Evolutionary conservation across 768 basidiomycete species (phyloP).

Genomic region (Lyophyllum decastes): DNA sequence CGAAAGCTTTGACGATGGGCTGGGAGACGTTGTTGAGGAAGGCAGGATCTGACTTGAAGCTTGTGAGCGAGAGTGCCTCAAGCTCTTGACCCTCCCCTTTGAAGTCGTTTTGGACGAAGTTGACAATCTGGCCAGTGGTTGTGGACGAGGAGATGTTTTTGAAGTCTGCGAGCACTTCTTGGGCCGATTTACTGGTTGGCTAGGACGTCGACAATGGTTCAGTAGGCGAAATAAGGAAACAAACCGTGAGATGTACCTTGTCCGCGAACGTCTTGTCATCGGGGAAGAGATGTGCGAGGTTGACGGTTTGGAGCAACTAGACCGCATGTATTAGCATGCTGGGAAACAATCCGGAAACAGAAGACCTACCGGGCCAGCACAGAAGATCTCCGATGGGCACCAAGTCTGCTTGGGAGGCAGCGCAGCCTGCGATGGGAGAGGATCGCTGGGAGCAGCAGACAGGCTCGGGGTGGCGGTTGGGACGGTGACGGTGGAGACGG

Average conservation of each 20-base stretch:
- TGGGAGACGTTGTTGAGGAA: constrained; percentile 75
- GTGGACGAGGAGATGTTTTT: constrained; percentile 43
- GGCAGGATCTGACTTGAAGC: constrained; percentile 62
- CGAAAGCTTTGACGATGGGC: constrained; percentile 68
- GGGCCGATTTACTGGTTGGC: constrained; percentile 71
- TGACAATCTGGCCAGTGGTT: constrained; percentile 65
- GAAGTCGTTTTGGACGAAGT: constrained; percentile 77
- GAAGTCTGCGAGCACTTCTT: constrained; percentile 73
- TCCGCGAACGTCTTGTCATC: constrained; percentile 93
- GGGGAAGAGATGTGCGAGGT: constrained; percentile 69
- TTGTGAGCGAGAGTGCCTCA: constrained; percentile 55
- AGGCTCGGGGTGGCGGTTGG: constrained; percentile 69
- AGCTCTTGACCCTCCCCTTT: constrained; percentile 86
- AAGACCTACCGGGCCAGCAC: constrained; percentile 48
- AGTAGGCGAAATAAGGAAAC: background rate
- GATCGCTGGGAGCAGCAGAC: constrained; percentile 48
- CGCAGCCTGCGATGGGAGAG: constrained; percentile 65
- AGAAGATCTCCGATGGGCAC: constrained; percentile 79
- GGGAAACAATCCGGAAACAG: background rate
- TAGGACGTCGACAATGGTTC: constrained; percentile 28
- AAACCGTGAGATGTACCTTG: constrained; percentile 36
- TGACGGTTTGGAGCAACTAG: constrained; percentile 83
- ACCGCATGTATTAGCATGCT: constrained; percentile 5
- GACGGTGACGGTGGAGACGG: constrained; percentile 36
- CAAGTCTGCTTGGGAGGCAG: constrained; percentile 72